Base-by-base conservation (phyloP, 305 asterid genomes). In the Fraxinus nigra region DNA sequence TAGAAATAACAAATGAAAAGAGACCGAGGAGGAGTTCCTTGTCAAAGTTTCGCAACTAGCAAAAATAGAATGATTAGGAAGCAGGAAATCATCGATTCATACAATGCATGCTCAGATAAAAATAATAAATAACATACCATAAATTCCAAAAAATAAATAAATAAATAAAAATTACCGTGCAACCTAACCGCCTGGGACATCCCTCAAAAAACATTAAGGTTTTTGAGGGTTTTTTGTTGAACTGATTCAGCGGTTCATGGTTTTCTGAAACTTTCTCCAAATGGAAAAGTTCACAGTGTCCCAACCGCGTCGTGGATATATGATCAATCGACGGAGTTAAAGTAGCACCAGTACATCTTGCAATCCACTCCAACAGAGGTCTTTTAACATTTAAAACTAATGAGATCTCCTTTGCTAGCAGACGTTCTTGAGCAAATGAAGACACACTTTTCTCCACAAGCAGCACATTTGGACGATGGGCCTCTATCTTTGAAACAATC, bases 141-240 rank as follows among this genome's bases (percentile, higher is more conserved):
- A 51, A 76, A 63, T n/a, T 37, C 46, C 35, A 28, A 75, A 38
- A 43, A 28, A 79, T 20, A 38, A 10, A 26, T n/a, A n/a, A n/a
- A n/a, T n/a, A 72, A 54, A 34, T 32, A 84, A 76, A 56, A 16
- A 79, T 10, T 92, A 97, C 99, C 97, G 99, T 97, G 97, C 99
- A 97, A 79, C 98, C 98, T 84, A 97, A 85, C 80, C 97, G 97
- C 89, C 97, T 88, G 5, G 97, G 94, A 87, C 99, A 97, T 69
- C 99, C 99, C 86, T 93, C 98, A 72, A 97, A 92, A 88, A 88
- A 93, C 99, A 97, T 97, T 86, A 97, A 87, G 8, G 99, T 97
- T 87, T 93, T 95, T 20, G 89, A 85, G 34, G 97, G 97, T 84
- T 89, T 97, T 82, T 85, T 91, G 88, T 91, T 93, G 79, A 88